Percentiles rank a stretch among this genome's conserved stretches.
Conservation (phyloP, 371 early-diverging fungal genomes). For the Gilbertella persicaria region DNA sequence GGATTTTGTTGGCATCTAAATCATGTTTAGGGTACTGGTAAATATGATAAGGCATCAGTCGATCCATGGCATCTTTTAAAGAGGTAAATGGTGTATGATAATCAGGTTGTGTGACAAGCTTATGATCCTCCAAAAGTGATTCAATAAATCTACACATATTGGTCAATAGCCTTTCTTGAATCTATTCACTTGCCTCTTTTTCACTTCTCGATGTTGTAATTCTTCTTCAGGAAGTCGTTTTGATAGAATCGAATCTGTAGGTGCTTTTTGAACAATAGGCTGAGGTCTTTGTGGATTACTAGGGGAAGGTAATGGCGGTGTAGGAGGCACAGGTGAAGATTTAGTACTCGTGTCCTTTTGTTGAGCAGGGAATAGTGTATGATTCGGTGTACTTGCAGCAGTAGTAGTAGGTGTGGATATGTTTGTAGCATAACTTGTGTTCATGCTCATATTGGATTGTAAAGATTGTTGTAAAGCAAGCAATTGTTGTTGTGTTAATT, state of each 20-base stretch:
- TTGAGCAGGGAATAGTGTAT: too few species aligned
- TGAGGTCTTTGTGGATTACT: background rate
- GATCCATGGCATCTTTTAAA: constrained; percentile 60
- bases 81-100: constrained; percentile 63
- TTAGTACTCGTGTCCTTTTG: constrained; percentile 1
- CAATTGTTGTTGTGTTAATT: constrained; percentile 33
- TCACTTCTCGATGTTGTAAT: constrained; percentile 43
- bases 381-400: constrained; percentile 9
- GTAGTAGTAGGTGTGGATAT: background rate
- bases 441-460: constrained; percentile 9
- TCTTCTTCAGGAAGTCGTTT: constrained; percentile 55
- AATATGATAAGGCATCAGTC: constrained; percentile 74
- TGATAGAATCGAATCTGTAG: constrained; percentile 33
- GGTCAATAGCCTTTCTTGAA: background rate
- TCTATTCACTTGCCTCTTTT: constrained; percentile 33
- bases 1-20: constrained; percentile 59
- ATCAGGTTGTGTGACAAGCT: constrained; percentile 50
- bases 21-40: constrained; percentile 68
- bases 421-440: background rate
- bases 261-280: background rate
- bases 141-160: constrained; percentile 27
- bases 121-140: constrained; percentile 53
- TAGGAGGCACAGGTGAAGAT: constrained; percentile 6
- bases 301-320: constrained; percentile 2
- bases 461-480: constrained; percentile 33